These are phyloP conservation scores for Xerophyta viscosa DNA, from an alignment of 106 monocot species.

Conservation along the genomic window DNA sequence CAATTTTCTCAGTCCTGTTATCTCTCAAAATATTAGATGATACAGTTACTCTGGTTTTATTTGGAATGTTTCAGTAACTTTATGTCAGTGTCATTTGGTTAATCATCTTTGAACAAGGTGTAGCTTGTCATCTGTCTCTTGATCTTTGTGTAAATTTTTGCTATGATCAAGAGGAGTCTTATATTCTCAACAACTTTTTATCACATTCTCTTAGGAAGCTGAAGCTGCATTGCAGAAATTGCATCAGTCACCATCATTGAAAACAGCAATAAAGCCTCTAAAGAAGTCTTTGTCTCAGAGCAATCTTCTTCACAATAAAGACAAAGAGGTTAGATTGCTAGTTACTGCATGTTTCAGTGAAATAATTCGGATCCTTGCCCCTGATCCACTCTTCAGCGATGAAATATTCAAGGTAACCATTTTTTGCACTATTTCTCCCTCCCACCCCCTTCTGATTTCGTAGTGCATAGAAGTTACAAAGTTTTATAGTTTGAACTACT, in stretches of 20 bases:
- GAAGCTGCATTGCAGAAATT: conserved; percentile 54
- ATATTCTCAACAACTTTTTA: neutral
- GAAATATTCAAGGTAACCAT: conserved; percentile 59
- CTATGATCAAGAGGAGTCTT: neutral
- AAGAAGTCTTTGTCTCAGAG: conserved; percentile 41
- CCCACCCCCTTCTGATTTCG: no score
- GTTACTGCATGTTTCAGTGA: conserved; percentile 77
- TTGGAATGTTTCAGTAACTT: no score
- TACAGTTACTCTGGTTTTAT: no score
- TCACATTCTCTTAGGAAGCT: conserved; percentile 45
- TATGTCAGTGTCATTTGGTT: no score
- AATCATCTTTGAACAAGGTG: no score
- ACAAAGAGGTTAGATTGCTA: conserved; percentile 77
- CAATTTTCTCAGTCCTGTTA: no score
- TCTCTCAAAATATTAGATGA: no score
- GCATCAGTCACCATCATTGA: conserved; percentile 39
- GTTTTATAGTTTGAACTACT: no score
- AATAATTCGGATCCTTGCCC: conserved; percentile 75
- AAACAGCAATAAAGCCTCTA: conserved; percentile 30
- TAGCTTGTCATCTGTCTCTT: no score
- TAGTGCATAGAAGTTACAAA: no score
- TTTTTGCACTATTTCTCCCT: no score
- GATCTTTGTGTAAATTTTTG: no score
- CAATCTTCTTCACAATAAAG: conserved; percentile 61
- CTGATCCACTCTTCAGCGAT: conserved; percentile 73